A percentile compares a stretch with the other conserved stretches of the same genome.
phyloP scores from a whole-genome alignment of 2,329 filamentous ascomycete species.

The Cadophora luteo-olivacea region DNA sequence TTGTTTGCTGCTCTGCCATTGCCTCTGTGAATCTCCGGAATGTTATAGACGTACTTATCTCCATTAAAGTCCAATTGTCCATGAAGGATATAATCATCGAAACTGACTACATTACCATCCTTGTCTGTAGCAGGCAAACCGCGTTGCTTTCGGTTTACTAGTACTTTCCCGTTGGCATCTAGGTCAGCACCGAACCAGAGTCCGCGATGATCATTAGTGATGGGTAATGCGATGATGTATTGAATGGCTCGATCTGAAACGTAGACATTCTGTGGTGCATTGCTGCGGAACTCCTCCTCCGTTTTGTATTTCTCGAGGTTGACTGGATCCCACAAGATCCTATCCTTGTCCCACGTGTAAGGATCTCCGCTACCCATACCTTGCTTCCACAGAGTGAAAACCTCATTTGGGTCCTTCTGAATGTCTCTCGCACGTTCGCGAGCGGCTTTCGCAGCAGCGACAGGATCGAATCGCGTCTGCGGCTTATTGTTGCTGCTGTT shows the following conservation, averaged over 20 bases:
- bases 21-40: not conserved
- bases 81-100: not conserved
- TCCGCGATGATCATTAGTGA: too few relatives aligned
- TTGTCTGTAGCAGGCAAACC: not conserved
- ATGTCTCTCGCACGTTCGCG: not conserved
- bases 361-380: not conserved
- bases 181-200: too few relatives aligned
- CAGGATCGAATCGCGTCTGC: too few relatives aligned
- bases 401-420: not conserved
- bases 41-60: not conserved
- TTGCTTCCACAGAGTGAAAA: not conserved
- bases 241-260: too few relatives aligned
- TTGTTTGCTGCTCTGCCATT: not conserved
- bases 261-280: too few relatives aligned
- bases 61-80: not conserved
- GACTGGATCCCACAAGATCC: not conserved
- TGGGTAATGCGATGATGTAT: too few relatives aligned
- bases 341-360: not conserved
- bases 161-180: too few relatives aligned
- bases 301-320: not conserved
- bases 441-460: not conserved
- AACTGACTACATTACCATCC: not conserved
- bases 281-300: not conserved
- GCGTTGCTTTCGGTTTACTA: too few relatives aligned
- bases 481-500: not conserved